Percentiles rank a stretch among this genome's conserved stretches.
Evolutionary conservation across 768 basidiomycete species (phyloP).

Genomic region (Lactifluus pinguis): DNA sequence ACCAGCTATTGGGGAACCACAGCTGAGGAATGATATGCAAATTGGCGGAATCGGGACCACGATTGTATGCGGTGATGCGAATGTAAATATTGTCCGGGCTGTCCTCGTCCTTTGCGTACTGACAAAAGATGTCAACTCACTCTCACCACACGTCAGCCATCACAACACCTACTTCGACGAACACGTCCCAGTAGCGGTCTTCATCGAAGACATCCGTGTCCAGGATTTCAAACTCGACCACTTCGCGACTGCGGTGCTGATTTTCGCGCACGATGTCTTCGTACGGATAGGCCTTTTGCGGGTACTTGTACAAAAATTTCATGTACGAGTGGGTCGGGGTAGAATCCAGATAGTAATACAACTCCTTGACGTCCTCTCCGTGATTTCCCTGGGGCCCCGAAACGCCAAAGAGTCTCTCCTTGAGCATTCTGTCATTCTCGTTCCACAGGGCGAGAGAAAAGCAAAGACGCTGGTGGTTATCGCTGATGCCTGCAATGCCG

Average conservation of each 20-base stretch:
- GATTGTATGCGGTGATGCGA: conserved; percentile 93
- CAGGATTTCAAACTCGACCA: conserved; percentile 86
- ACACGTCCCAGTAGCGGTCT: conserved; percentile 97
- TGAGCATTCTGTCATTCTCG: conserved; percentile 85
- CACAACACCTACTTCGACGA: conserved; percentile 68
- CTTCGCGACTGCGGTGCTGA: conserved; percentile 70
- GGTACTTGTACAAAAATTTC: conserved; percentile 99
- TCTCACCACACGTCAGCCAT: neutral
- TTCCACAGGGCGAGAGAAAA: conserved; percentile 93
- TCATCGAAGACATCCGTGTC: conserved; percentile 90
- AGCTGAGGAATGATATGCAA: conserved; percentile 92
- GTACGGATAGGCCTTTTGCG: conserved; percentile 87
- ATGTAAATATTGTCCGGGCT: conserved; percentile 81
- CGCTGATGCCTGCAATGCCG: conserved; percentile 93
- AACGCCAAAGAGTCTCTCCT: conserved; percentile 93
- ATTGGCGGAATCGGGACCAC: conserved; percentile 90
- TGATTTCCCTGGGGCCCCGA: conserved; percentile 98
- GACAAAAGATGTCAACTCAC: neutral
- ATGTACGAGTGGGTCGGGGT: conserved; percentile 99
- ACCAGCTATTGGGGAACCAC: conserved; percentile 99
- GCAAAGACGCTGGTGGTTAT: conserved; percentile 93
- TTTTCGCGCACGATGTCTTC: conserved; percentile 88
- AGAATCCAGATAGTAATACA: conserved; percentile 98
- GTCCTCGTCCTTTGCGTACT: conserved; percentile 98
- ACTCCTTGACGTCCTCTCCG: conserved; percentile 97